Percentiles rank a stretch among this genome's conserved stretches.
These are phyloP conservation scores for Infundibulicybe gibba DNA, from an alignment of 768 basidiomycete species.

Conservation along the genomic window DNA sequence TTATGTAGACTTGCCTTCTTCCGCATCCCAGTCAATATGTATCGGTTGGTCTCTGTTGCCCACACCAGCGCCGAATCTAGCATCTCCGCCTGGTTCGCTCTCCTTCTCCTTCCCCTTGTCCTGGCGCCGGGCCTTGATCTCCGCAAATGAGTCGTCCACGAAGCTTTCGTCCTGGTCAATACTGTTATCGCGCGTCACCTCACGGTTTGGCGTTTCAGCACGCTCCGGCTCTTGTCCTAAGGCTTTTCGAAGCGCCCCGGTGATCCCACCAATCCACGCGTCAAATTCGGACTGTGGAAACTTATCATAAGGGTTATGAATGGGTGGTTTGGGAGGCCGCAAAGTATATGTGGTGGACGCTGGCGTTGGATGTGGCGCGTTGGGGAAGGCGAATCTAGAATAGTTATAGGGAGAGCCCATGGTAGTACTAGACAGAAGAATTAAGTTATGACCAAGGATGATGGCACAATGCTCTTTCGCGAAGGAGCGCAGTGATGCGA, in stretches of 20 bases:
- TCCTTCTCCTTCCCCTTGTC: constrained; percentile 49
- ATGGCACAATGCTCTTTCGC: not conserved
- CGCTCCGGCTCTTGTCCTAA: constrained; percentile 44
- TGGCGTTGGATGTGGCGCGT: constrained; percentile 9
- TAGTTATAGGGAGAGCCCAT: not conserved
- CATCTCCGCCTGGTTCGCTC: constrained; percentile 59
- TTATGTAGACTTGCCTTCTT: constrained; percentile 9
- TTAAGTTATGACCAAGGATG: not conserved
- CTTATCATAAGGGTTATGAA: constrained; percentile 72
- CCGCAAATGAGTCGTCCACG: constrained; percentile 55
- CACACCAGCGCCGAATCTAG: constrained; percentile 36
- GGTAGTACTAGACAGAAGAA: too few species aligned
- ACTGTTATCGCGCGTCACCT: constrained; percentile 11
- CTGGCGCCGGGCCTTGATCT: constrained; percentile 42
- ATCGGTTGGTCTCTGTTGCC: constrained; percentile 39
- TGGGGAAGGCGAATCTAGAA: constrained; percentile 1
- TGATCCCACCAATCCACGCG: constrained; percentile 66
- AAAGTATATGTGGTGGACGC: not conserved
- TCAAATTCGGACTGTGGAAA: constrained; percentile 68
- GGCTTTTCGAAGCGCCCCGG: constrained; percentile 51
- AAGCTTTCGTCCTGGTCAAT: constrained; percentile 17
- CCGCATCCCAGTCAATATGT: constrained; percentile 36
- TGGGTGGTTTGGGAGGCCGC: constrained; percentile 38
- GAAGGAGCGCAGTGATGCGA: not conserved
- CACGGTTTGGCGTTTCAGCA: constrained; percentile 10